Base-by-base conservation (phyloP, 139 green algal genomes). In the Eudorina sp. region DNA sequence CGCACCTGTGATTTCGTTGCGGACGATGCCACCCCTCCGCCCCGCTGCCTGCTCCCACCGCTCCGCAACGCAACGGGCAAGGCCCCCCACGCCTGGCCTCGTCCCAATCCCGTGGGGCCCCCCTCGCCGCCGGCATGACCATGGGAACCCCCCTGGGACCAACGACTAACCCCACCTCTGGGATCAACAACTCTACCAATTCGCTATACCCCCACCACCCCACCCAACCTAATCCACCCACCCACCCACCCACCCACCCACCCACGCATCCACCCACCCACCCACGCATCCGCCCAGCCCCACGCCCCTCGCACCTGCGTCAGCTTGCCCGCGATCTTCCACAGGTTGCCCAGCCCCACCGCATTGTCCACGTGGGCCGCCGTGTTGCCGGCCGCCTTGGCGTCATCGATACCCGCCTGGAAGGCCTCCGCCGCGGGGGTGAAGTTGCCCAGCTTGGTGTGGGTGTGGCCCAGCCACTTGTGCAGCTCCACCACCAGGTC, bases 361-460 rank as follows among this genome's bases (percentile, higher is more conserved):
- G 80, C 41, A 66, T 75, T 86, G 60, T 86, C 80, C 80, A 86
- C 75, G 51, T 83, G 48, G 13, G 75, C 75, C 31, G 75, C 51
- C 29, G 77, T 53, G 77, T 84, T 84, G 78, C 58, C 78, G 16
- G 38, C 34, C 23, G 41, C 60, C 80, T 77, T 62, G 45, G 80
- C 80, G 4, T 27, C 80, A 0, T 86, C 60, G 29, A 86, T 77
- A 41, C 60, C 80, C 13, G 60, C 80, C 21, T 48, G n/a, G 62
- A 86, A 86, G 29, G 80, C 41, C 29, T 86, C 43, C 31, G 80
- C 80, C 7, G 80, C 80, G 29, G 41, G 25, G 2, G 3, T 43
- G 60, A 86, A 86, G 40, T 76, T 64, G 80, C 80, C 80, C 80
- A 86, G 40, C 80, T 86, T 86, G 40, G 60, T 58, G 80, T 86